Percentiles rank a stretch among this genome's conserved stretches.
Evolutionary conservation across 2,329 filamentous ascomycete species (phyloP).

Genomic region (Cercospora zeina): DNA sequence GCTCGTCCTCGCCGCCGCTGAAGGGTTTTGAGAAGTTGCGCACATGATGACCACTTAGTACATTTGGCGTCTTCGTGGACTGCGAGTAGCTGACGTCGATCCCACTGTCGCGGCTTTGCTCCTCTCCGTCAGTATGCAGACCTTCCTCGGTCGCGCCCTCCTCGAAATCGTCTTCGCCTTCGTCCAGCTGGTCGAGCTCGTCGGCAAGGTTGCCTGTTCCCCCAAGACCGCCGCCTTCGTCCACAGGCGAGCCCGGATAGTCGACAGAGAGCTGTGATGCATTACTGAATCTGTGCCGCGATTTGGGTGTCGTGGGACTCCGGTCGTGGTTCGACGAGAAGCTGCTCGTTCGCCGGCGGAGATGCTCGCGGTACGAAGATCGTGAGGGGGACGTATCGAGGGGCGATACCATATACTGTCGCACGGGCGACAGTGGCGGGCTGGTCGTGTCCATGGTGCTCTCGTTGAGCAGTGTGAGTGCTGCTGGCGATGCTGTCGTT

Average conservation of each 20-base stretch:
- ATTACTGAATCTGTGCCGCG: slow-evolving; percentile 41
- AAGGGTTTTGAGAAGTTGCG: slow-evolving; percentile 41
- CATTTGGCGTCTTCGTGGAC: slow-evolving; percentile 7
- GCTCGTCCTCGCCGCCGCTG: slow-evolving; percentile 24
- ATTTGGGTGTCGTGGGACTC: slow-evolving; percentile 48
- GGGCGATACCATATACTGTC: slow-evolving; percentile 47
- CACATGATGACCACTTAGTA: slow-evolving; percentile 18
- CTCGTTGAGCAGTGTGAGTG: neutral
- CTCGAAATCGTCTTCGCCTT: slow-evolving; percentile 46
- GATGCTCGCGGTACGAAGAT: slow-evolving; percentile 34
- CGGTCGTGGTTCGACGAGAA: slow-evolving; percentile 47
- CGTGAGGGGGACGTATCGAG: slow-evolving; percentile 45
- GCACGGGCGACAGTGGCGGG: slow-evolving; percentile 47
- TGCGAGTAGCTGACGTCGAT: slow-evolving; percentile 42
- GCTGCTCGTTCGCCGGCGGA: slow-evolving; percentile 41
- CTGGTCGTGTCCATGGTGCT: slow-evolving; percentile 39
- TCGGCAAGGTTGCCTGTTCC: slow-evolving; percentile 77
- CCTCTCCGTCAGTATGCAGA: slow-evolving; percentile 25
- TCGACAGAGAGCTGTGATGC: slow-evolving; percentile 42
- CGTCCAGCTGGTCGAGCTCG: slow-evolving; percentile 72
- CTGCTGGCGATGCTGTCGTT: neutral
- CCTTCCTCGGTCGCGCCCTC: slow-evolving; percentile 33
- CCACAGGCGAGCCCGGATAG: slow-evolving; percentile 39
- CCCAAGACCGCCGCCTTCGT: slow-evolving; percentile 47
- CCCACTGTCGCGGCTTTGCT: slow-evolving; percentile 46